Evolutionary conservation across 1,284 basidiomycete species (phyloP), one percentile per base, ranked within the genome.

Genomic region (Moesziomyces antarcticus): DNA sequence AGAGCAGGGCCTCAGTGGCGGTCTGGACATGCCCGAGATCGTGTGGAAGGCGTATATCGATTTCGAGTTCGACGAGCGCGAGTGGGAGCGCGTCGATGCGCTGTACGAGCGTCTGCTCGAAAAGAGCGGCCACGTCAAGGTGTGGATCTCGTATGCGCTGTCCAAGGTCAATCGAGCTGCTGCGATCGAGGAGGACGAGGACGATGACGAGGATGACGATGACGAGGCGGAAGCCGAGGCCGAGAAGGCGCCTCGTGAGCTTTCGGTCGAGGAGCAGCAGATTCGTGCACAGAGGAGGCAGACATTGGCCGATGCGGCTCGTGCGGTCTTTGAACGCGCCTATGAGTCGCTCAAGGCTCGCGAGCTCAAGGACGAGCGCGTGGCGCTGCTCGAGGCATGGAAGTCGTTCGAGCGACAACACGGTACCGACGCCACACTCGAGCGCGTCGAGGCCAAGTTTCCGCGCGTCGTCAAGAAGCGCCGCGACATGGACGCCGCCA

Each of bases 11-110:
- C 5, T 58, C 8, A 85, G 88, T 0, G 90, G 91, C n/a, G 79
- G 77, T 0, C 87, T 99, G 43, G 94, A 97, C 60, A 98, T 98
- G 94, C 97, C 97, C 3, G 97, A 99, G 85, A 88, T 97, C 13
- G 88, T 97, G 0, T 85, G 84, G 81, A 86, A 88, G 84, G 93
- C 93, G 5, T 99, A 94, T 85, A 94, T 99, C 86, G 96, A 99
- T 85, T 94, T 94, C 77, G 94, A 96, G 85, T 91, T 93, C 75
- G 93, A 95, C 61, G 94, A 97, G 84, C 92, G 94, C 72, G 94
- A 98, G 80, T 90, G 94, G 60, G 92, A 92, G 70, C 88, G 89
- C 37, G 92, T 93, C 2, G 88, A 95, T 30, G 87, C 88, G n/a
- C 84, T 99, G 56, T 99, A 97, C 85, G 94, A 98, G 86, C 89